Base-by-base conservation (phyloP, 75 land plant species). In the Pinus taeda region DNA sequence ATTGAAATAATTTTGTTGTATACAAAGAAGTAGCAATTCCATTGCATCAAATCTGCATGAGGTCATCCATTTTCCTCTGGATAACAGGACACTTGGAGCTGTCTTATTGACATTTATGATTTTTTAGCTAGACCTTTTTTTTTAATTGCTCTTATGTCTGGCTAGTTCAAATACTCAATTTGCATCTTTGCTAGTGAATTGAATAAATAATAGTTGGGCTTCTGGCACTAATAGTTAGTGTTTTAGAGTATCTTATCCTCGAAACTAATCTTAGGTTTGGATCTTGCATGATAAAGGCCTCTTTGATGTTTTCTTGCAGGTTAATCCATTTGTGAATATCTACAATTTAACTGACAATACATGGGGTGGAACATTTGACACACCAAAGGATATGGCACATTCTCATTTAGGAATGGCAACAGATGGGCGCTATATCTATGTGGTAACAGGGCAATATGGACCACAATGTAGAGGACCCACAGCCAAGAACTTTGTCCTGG, bases 301-400 rank as follows among this genome's bases (percentile, higher is more conserved):
- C 55, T 69, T 18, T 69, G 53, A 30, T 57, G 63, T 74, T 74
- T 53, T 58, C 29, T 73, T 73, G 58, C 78, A 96, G 99, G 95
- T 96, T 49, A 95, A 96, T 85, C 86, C 95, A 57, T 97, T 92
- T 83, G 95, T 96, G 59, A 95, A 96, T 77, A 76, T 96, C 15
- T 92, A 85, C 71, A 90, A 96, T 79, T 83, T 96, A 24, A 79
- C 83, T 15, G 80, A 80, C 70, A 88, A 94, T 74, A 81, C 83
- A 45, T 96, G 99, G 99, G 89, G 72, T 22, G 89, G 75, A 30
- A 82, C 84, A 24, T 90, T 94, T 87, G 92, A 92, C 59, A 94
- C 86, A 88, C 99, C 99, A 71, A 86, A 87, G 78, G 98, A 92
- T 30, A 96, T 96, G 99, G 99, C 95, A 74, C 89, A 96, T 88